phyloP scores from a whole-genome alignment of 2,329 filamentous ascomycete genomes.

The Nannizzia gypsea region DNA sequence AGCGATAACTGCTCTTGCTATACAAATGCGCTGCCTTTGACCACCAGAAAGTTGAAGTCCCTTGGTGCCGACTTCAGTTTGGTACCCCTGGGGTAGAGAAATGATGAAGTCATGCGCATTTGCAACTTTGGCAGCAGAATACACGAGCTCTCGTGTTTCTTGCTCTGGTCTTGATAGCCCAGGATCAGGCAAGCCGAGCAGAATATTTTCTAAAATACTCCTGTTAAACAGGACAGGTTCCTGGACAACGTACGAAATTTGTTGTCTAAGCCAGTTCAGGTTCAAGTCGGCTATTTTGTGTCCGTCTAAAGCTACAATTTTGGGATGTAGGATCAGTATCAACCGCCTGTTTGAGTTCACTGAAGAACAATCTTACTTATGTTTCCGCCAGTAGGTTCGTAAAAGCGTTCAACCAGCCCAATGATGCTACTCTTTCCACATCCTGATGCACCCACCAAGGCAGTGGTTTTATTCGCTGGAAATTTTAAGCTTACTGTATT shows the following conservation, averaged over 20 bases:
- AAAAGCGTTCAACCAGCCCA: constrained; percentile 44
- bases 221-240: constrained; percentile 58
- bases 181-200: constrained; percentile 34
- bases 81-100: constrained; percentile 38
- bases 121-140: constrained; percentile 52
- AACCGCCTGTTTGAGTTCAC: background rate
- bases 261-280: constrained; percentile 47
- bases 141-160: constrained; percentile 32
- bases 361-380: background rate
- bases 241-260: constrained; percentile 55
- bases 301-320: constrained; percentile 63
- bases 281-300: constrained; percentile 64
- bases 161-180: constrained; percentile 3
- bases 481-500: constrained; percentile 47
- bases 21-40: background rate
- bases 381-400: constrained; percentile 46
- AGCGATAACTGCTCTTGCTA: background rate
- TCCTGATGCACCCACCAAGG: constrained; percentile 51
- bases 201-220: constrained; percentile 52
- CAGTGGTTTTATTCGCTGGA: constrained; percentile 71
- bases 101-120: constrained; percentile 60
- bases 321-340: constrained; percentile 41
- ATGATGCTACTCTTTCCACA: constrained; percentile 39
- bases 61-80: background rate
- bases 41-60: background rate